These are phyloP conservation scores for Cladosporium austrohemisphaericum DNA, from an alignment of 2,329 filamentous ascomycete genomes.

Conservation along the genomic window DNA sequence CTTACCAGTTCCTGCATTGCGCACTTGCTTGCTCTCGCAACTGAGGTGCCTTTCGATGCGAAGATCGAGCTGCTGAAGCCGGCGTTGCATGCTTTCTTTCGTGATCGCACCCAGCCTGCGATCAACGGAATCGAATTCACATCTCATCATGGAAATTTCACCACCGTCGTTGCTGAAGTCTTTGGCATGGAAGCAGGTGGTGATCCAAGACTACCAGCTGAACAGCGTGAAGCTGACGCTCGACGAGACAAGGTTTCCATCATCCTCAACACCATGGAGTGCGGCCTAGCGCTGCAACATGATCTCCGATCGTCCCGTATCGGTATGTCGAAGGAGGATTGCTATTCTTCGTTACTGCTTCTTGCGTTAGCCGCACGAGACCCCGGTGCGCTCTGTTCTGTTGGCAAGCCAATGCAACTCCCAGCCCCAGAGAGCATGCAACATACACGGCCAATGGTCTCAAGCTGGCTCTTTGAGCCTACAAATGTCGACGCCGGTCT, in stretches of 20 bases:
- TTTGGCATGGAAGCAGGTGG: conserved; percentile 42
- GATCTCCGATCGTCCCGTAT: conserved; percentile 23
- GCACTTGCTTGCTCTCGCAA: conserved; percentile 38
- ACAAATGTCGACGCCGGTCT: conserved; percentile 33
- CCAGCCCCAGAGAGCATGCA: conserved; percentile 8
- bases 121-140: conserved; percentile 21
- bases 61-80: conserved; percentile 32
- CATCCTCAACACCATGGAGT: conserved; percentile 38
- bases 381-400: conserved; percentile 38
- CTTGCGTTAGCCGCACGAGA: conserved; percentile 41
- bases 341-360: conserved; percentile 39
- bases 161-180: conserved; percentile 36
- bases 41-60: conserved; percentile 31
- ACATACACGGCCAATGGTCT: conserved; percentile 6
- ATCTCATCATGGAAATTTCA: conserved; percentile 33
- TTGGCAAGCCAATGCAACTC: conserved; percentile 30
- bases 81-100: conserved; percentile 34
- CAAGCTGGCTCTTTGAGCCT: conserved; percentile 31
- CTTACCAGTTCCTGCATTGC: conserved; percentile 42
- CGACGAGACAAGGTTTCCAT: conserved; percentile 44
- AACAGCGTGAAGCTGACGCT: conserved; percentile 39
- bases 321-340: conserved; percentile 36
- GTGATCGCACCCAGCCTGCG: conserved; percentile 29
- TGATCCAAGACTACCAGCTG: conserved; percentile 39
- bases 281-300: conserved; percentile 37